Conservation (phyloP, 257 asterid genomes). For the Solanum dulcamara region DNA sequence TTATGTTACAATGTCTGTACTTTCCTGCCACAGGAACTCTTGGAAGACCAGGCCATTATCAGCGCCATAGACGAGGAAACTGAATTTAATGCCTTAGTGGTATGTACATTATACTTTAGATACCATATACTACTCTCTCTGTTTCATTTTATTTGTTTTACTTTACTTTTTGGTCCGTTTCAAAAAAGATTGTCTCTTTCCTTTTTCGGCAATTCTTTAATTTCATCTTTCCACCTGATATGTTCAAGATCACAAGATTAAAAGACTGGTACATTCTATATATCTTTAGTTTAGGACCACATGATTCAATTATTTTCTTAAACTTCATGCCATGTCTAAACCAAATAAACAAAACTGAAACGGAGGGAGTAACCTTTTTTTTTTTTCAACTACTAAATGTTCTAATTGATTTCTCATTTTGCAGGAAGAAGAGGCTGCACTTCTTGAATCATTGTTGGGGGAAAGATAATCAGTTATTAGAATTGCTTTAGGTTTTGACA, state of each 20-base stretch:
- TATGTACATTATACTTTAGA: conserved; percentile 18
- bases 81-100: conserved; percentile 97
- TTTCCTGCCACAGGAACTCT: conserved; percentile 53
- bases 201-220: neutral
- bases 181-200: neutral
- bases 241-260: too few species aligned
- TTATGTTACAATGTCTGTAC: neutral
- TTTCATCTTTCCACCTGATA: neutral
- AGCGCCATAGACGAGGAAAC: conserved; percentile 94
- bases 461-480: conserved; percentile 26
- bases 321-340: neutral
- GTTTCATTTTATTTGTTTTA: too few species aligned
- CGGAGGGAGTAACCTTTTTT: neutral
- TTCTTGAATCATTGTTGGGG: conserved; percentile 76
- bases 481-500: neutral
- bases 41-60: conserved; percentile 79
- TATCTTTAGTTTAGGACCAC: neutral
- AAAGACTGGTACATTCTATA: neutral
- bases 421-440: conserved; percentile 95
- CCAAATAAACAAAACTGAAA: neutral
- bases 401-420: neutral
- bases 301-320: neutral
- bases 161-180: too few species aligned
- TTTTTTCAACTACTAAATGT: conserved; percentile 4
- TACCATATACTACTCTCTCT: neutral